These are phyloP conservation scores for Pythium biforme DNA, from an alignment of 352 stramenopile genomes.

Conservation along the genomic window DNA sequence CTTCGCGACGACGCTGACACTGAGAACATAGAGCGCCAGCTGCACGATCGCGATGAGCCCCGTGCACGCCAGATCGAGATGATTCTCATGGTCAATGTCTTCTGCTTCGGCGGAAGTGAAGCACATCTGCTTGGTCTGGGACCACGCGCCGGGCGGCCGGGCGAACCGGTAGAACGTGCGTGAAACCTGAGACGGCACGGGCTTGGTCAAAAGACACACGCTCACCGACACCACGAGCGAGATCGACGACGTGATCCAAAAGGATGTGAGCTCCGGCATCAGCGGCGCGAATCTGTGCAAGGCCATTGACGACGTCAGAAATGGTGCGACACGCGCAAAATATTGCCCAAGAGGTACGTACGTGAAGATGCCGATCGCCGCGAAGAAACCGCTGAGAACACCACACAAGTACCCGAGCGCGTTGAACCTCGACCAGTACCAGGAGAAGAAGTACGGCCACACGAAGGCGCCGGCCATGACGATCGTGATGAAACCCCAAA, in stretches of 20 bases:
- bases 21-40: constrained; percentile 61
- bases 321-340: neutral
- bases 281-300: constrained; percentile 43
- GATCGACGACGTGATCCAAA: constrained; percentile 60
- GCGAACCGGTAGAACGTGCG: constrained; percentile 70
- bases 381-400: constrained; percentile 50
- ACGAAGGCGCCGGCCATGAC: constrained; percentile 63
- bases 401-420: constrained; percentile 56
- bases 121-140: constrained; percentile 56
- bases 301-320: neutral
- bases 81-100: constrained; percentile 64
- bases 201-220: constrained; percentile 40
- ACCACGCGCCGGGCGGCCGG: constrained; percentile 57
- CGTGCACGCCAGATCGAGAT: constrained; percentile 58
- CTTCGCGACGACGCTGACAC: constrained; percentile 61
- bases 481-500: constrained; percentile 84
- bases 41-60: constrained; percentile 62
- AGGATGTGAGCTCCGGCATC: constrained; percentile 51
- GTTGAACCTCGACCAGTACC: constrained; percentile 82
- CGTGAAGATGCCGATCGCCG: constrained; percentile 63
- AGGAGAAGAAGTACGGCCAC: constrained; percentile 78
- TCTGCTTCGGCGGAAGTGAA: constrained; percentile 48
- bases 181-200: constrained; percentile 47
- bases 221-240: constrained; percentile 44
- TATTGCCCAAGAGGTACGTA: constrained; percentile 30